A percentile compares a stretch with the other conserved stretches of the same genome.
These are phyloP conservation scores for Aspergillus neotritici DNA, from an alignment of 2,329 filamentous ascomycete species.

Conservation along the genomic window DNA sequence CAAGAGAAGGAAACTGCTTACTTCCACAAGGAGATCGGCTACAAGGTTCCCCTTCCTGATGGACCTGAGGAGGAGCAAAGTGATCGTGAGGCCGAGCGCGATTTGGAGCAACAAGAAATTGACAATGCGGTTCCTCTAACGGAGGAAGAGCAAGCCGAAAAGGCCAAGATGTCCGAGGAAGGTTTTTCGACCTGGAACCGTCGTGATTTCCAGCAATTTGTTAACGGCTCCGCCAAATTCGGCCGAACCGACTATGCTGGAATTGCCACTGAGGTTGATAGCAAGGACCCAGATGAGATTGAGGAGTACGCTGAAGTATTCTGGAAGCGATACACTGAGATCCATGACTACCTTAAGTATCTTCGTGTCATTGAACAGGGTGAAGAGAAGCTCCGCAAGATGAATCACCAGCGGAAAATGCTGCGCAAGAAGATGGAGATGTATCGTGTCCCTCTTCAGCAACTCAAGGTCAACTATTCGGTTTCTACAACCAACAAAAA, in stretches of 20 bases:
- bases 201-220: slow-evolving; percentile 95
- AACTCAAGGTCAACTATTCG: slow-evolving; percentile 98
- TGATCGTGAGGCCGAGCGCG: slow-evolving; percentile 80
- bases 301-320: slow-evolving; percentile 91
- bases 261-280: slow-evolving; percentile 86
- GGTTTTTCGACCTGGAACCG: slow-evolving; percentile 96
- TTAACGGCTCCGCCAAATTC: slow-evolving; percentile 91
- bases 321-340: slow-evolving; percentile 90
- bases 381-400: slow-evolving; percentile 81
- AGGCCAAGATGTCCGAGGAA: slow-evolving; percentile 70
- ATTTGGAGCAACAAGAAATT: slow-evolving; percentile 83
- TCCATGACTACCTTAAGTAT: slow-evolving; percentile 82
- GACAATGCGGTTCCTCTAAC: slow-evolving; percentile 84
- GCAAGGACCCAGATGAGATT: slow-evolving; percentile 78
- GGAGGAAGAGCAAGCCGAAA: slow-evolving; percentile 83
- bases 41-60: slow-evolving; percentile 86
- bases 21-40: slow-evolving; percentile 92
- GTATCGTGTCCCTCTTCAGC: slow-evolving; percentile 94
- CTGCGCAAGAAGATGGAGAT: slow-evolving; percentile 91
- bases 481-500: slow-evolving; percentile 99
- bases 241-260: slow-evolving; percentile 78
- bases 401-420: slow-evolving; percentile 88
- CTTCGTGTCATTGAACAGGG: slow-evolving; percentile 86
- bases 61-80: slow-evolving; percentile 81
- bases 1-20: slow-evolving; percentile 95